A percentile compares a stretch with the other conserved stretches of the same genome.
phyloP scores from a whole-genome alignment of 2,329 filamentous ascomycete species.

The Alternaria sp. region DNA sequence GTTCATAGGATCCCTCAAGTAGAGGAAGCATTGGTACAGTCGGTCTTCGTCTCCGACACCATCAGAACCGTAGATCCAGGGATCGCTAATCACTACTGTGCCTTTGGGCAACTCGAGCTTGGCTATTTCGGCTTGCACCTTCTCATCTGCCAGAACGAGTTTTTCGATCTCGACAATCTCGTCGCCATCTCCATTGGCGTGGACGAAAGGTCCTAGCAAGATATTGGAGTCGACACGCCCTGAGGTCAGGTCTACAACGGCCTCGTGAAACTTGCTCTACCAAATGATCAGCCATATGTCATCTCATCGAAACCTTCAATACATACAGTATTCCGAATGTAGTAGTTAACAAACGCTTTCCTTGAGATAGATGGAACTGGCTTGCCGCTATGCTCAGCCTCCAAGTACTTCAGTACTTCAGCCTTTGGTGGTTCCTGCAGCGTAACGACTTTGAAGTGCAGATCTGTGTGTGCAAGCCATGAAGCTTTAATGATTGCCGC shows the following conservation, averaged over 20 bases:
- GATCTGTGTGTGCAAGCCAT: conserved; percentile 64
- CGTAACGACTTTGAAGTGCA: conserved; percentile 74
- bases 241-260: conserved; percentile 63
- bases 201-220: conserved; percentile 65
- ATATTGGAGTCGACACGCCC: conserved; percentile 65
- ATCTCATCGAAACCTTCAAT: too few relatives aligned
- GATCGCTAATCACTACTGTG: conserved; percentile 65
- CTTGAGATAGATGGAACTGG: conserved; percentile 62
- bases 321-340: conserved; percentile 66
- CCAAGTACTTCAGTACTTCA: conserved; percentile 67
- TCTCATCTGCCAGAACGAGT: conserved; percentile 63
- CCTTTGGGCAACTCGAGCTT: conserved; percentile 68
- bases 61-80: conserved; percentile 73
- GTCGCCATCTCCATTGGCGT: conserved; percentile 67
- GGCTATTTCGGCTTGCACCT: conserved; percentile 66
- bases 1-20: conserved; percentile 70
- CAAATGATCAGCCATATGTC: conserved; percentile 11
- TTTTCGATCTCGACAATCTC: conserved; percentile 68
- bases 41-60: conserved; percentile 58
- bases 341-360: conserved; percentile 67
- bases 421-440: conserved; percentile 71
- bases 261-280: conserved; percentile 70
- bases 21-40: conserved; percentile 72
- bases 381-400: conserved; percentile 66
- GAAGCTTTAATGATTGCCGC: conserved; percentile 60